Percentiles rank a stretch among this genome's conserved stretches.
phyloP scores from a whole-genome alignment of 140 eudicot genomes.

The Flaveria floridana region DNA sequence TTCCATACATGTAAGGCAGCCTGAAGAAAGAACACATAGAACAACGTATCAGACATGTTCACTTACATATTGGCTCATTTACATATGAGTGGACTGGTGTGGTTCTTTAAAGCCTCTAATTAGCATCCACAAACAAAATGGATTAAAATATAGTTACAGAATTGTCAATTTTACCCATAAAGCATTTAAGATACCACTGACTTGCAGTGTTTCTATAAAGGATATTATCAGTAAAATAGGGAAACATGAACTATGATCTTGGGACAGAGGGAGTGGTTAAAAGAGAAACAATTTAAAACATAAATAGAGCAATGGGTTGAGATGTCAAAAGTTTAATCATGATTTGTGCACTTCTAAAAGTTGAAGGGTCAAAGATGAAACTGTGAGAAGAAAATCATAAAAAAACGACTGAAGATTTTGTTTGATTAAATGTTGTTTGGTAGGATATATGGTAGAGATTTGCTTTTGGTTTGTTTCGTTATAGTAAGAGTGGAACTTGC shows the following conservation, averaged over 20 bases:
- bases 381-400: too few species aligned
- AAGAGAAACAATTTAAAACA: background rate
- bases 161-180: background rate
- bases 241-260: background rate
- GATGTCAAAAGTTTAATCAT: too few species aligned
- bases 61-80: background rate
- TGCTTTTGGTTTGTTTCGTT: too few species aligned
- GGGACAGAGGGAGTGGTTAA: background rate
- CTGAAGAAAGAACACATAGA: slow-evolving; percentile 37
- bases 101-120: background rate
- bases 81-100: background rate
- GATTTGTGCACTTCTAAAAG: too few species aligned
- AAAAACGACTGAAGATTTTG: too few species aligned
- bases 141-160: background rate
- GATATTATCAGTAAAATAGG: background rate
- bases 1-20: slow-evolving; percentile 99
- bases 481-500: too few species aligned
- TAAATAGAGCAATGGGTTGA: background rate
- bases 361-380: too few species aligned
- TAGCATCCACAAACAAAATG: background rate
- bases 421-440: too few species aligned
- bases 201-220: background rate
- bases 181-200: background rate
- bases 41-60: slow-evolving; percentile 2
- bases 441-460: too few species aligned